phyloP scores from a whole-genome alignment of 2,329 filamentous ascomycete species.

The Lasiodiplodia sp. region DNA sequence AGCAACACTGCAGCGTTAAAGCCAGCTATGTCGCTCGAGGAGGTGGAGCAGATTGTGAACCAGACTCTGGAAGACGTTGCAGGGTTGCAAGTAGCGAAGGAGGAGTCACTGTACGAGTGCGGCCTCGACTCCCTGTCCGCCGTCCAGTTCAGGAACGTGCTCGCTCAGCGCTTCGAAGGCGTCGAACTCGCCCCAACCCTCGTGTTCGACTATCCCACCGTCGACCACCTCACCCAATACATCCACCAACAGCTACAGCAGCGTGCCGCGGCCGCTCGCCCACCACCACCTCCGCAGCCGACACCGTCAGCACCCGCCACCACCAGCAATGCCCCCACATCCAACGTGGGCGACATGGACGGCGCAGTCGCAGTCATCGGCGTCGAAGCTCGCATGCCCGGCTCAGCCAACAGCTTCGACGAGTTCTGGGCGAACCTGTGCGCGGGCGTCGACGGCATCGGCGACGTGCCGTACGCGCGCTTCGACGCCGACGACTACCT shows the following conservation, averaged over 20 bases:
- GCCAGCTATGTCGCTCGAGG: no score
- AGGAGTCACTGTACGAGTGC: background rate
- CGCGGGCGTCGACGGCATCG: background rate
- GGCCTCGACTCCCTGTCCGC: background rate
- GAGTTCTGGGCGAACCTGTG: background rate
- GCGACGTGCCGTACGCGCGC: constrained; percentile 29
- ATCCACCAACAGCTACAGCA: background rate
- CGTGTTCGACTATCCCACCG: background rate
- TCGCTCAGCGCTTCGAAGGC: no score
- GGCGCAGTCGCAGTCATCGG: background rate
- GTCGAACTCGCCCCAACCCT: background rate
- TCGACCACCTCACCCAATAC: background rate
- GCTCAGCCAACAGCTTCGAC: background rate
- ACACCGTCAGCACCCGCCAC: no score
- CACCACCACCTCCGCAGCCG: no score
- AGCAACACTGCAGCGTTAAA: no score
- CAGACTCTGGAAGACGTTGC: no score
- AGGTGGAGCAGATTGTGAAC: no score
- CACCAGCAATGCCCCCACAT: no score
- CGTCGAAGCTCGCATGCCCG: background rate
- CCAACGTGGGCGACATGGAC: no score
- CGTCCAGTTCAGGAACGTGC: background rate
- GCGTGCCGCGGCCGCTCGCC: background rate
- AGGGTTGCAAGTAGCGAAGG: no score
- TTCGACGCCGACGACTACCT: constrained; percentile 20